Percentiles rank a stretch among this genome's conserved stretches.
phyloP scores from a whole-genome alignment of 2,329 filamentous ascomycete genomes.

The Diaporthe humulicola region DNA sequence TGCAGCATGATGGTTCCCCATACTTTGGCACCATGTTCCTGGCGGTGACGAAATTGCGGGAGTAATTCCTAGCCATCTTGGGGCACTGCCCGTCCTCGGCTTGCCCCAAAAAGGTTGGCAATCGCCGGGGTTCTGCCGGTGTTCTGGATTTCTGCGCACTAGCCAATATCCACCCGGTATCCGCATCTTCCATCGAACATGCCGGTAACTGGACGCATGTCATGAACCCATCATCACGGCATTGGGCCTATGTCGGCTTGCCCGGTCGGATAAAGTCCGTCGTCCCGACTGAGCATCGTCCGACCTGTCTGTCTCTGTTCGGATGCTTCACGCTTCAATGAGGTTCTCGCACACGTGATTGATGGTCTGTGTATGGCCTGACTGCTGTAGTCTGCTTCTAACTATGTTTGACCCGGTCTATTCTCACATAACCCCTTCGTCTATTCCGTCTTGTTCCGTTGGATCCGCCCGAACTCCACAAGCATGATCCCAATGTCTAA shows the following conservation, averaged over 20 bases:
- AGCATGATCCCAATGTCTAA: neutral
- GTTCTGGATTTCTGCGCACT: neutral
- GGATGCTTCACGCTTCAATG: neutral
- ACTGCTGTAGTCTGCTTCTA: neutral
- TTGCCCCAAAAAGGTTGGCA: constrained; percentile 2
- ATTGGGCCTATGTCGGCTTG: neutral
- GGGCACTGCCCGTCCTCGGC: neutral
- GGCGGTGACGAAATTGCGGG: constrained; percentile 26
- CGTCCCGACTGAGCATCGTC: constrained; percentile 4
- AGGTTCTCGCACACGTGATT: neutral
- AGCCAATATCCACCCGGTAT: neutral
- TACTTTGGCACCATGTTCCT: constrained; percentile 16
- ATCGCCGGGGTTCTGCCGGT: neutral
- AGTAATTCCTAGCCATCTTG: neutral
- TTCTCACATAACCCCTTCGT: neutral
- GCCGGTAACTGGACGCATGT: constrained; percentile 10
- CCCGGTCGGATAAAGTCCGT: constrained; percentile 17
- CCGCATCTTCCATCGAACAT: neutral
- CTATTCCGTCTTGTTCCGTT: constrained; percentile 1
- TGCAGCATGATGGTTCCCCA: constrained; percentile 26
- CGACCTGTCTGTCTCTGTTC: neutral
- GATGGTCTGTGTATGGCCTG: neutral
- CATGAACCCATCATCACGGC: neutral
- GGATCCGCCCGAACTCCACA: constrained; percentile 8
- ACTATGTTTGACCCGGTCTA: neutral